These are phyloP conservation scores for Malus hybrid DNA, from an alignment of 331 rosid species.

Conservation along the genomic window DNA sequence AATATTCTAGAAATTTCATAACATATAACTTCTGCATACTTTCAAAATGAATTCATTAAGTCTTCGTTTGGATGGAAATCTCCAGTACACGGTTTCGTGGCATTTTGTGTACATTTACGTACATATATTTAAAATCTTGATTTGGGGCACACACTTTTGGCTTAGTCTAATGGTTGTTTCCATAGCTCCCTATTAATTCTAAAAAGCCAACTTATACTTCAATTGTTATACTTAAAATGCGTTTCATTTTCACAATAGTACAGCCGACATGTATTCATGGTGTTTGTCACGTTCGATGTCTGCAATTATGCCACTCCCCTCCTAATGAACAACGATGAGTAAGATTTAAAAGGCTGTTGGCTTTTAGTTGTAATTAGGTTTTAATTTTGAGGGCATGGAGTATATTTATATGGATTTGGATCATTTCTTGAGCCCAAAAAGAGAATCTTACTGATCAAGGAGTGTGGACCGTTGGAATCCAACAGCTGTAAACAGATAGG, in stretches of 20 bases:
- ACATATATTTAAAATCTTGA: not conserved
- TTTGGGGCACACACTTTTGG: not conserved
- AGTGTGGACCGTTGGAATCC: too few relatives aligned
- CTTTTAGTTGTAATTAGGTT: not conserved
- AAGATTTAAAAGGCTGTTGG: too few relatives aligned
- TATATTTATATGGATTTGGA: too few relatives aligned
- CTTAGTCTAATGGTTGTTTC: not conserved
- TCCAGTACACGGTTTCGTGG: not conserved
- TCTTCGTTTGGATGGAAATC: not conserved
- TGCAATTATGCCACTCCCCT: too few relatives aligned
- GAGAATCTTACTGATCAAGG: too few relatives aligned
- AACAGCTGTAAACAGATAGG: too few relatives aligned
- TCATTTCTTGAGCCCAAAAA: too few relatives aligned
- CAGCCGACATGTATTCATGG: not conserved
- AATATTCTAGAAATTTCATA: not conserved
- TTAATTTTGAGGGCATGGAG: too few relatives aligned
- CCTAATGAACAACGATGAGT: too few relatives aligned
- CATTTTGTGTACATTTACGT: not conserved
- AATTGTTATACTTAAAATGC: too few relatives aligned
- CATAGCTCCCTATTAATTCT: not conserved
- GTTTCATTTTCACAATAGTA: not conserved
- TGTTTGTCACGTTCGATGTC: too few relatives aligned
- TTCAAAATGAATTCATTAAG: not conserved
- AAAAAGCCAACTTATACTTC: too few relatives aligned
- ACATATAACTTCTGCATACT: not conserved